These are phyloP conservation scores for Ogataea hybrid DNA, from an alignment of 1,139 yeast species.

Conservation along the genomic window DNA sequence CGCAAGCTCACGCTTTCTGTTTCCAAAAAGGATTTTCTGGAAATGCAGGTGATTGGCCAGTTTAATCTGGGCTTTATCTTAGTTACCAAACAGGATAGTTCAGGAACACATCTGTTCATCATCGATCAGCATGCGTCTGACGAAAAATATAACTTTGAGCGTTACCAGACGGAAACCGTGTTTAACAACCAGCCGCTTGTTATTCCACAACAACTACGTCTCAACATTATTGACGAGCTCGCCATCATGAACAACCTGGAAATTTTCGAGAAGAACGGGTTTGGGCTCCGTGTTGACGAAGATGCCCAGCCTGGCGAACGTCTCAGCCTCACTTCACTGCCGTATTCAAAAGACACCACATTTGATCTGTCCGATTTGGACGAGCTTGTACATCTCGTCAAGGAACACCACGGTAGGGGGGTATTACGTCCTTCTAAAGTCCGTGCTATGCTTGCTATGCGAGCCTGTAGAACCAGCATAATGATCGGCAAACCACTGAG, in stretches of 20 bases:
- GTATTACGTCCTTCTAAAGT: constrained; percentile 72
- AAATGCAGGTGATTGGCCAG: constrained; percentile 85
- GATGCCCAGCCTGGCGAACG: constrained; percentile 54
- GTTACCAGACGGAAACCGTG: constrained; percentile 49
- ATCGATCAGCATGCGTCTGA: constrained; percentile 98
- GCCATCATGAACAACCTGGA: constrained; percentile 57
- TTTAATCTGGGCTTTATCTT: constrained; percentile 89
- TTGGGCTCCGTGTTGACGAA: constrained; percentile 51
- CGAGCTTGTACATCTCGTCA: constrained; percentile 67
- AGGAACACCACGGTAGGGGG: constrained; percentile 40
- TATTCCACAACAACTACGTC: constrained; percentile 57
- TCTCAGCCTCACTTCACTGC: constrained; percentile 59
- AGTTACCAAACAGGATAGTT: constrained; percentile 48
- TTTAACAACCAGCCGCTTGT: constrained; percentile 73
- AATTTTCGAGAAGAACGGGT: constrained; percentile 73
- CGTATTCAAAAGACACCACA: constrained; percentile 66
- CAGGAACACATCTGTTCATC: constrained; percentile 60
- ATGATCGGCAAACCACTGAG: constrained; percentile 85
- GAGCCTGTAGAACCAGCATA: constrained; percentile 90
- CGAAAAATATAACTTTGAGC: constrained; percentile 88
- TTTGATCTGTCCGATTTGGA: constrained; percentile 69
- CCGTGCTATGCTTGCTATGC: constrained; percentile 82
- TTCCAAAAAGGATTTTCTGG: constrained; percentile 58
- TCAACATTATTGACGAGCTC: constrained; percentile 78
- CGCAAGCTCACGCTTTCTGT: constrained; percentile 52